Base-by-base conservation (phyloP, 306 rosid genomes). In the Macrotyloma uniflorum region DNA sequence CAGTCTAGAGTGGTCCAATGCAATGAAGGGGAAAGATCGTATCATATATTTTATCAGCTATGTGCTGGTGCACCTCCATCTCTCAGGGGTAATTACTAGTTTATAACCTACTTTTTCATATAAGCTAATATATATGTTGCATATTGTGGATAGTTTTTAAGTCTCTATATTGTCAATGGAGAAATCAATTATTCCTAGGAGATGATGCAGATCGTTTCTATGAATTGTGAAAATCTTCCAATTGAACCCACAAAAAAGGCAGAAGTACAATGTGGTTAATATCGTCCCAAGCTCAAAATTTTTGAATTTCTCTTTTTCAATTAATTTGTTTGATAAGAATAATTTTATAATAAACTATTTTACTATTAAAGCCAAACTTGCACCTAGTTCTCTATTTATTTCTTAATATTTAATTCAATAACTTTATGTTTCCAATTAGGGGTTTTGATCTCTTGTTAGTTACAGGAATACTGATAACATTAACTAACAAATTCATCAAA, bases 1-100 rank as follows among this genome's bases (percentile, higher is more conserved):
- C 96, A 93, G 98, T 93, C 98, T 45, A 87, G 98, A 87, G 98
- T 93, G 70, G 98, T 93, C 76, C 97, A 93, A 85, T 93, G 98
- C 90, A 88, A 86, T 33, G 96, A 88, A 81, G 96, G 97, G 74
- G 98, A 93, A 61, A 91, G 98, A 86, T 93, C 98, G 10, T 93
- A 93, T 76, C 98, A 93, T 82, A 94, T 94, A 80, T 94, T 94
- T 89, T 94, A 94, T 86, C 93, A 91, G 87, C 88, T 94, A 13
- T 94, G 98, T 80, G 92, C 90, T 72, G 98, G 97, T 74, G 97
- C 97, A 85, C 87, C 98, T 36, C 83, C 88, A 75, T 70, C 86
- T 55, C 89, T 92, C 16, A 86, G 86, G 85, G 94, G 96, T 91
- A 84, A 74, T 46, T 35, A 36, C 23, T 33, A 50, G 30, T 70